phyloP scores from a whole-genome alignment of 2,329 filamentous ascomycete genomes.

The Stemphylium lycopersici region DNA sequence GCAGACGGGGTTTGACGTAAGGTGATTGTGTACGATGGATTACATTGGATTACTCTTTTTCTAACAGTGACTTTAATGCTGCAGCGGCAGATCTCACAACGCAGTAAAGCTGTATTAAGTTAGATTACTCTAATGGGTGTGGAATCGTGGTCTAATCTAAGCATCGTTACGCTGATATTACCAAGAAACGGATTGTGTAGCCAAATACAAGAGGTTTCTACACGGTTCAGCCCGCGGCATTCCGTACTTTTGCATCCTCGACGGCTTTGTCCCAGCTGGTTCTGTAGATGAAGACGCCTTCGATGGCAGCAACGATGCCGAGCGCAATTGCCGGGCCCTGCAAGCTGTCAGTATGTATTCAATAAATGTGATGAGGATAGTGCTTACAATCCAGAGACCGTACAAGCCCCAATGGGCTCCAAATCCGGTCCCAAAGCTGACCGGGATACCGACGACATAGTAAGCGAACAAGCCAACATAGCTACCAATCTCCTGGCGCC shows the following conservation, averaged over 20 bases:
- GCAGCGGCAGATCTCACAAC: no score
- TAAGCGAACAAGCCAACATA: constrained; percentile 87
- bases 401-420: constrained; percentile 75
- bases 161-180: no score
- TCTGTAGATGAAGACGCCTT: constrained; percentile 62
- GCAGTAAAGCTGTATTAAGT: no score
- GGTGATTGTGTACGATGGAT: no score
- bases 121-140: no score
- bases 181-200: no score
- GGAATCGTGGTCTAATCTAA: no score
- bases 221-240: constrained; percentile 41
- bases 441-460: constrained; percentile 83
- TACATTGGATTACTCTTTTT: no score
- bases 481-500: constrained; percentile 86
- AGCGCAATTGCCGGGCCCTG: constrained; percentile 68
- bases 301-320: constrained; percentile 62
- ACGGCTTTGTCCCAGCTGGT: constrained; percentile 65
- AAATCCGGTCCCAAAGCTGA: constrained; percentile 80
- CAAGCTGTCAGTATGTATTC: no score
- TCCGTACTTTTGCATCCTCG: constrained; percentile 64
- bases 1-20: no score
- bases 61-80: no score
- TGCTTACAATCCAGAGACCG: constrained; percentile 72
- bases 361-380: no score
- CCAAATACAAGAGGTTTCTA: not conserved